Percentiles rank a stretch among this genome's conserved stretches.
phyloP scores from a whole-genome alignment of 78 protist genomes.

The Planoprotostelium fungivorum region DNA sequence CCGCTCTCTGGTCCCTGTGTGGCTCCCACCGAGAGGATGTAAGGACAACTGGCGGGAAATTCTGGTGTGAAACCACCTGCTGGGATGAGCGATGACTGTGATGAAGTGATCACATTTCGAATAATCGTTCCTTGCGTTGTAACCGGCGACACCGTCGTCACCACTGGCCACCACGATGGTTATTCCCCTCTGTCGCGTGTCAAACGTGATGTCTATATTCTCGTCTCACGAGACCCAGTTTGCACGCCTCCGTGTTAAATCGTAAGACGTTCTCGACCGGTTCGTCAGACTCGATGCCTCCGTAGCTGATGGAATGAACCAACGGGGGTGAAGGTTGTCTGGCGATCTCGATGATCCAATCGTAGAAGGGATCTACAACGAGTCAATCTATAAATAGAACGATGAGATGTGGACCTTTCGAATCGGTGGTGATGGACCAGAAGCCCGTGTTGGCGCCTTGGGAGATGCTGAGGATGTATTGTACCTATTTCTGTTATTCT shows the following conservation, averaged over 20 bases:
- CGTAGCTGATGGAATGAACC: background rate
- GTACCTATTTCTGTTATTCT: background rate
- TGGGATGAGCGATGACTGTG: background rate
- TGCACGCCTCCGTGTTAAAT: background rate
- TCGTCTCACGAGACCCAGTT: background rate
- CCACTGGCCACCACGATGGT: background rate
- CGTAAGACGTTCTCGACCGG: background rate
- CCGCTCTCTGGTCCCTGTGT: slow-evolving; percentile 1
- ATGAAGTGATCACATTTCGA: background rate
- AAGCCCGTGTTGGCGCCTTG: background rate
- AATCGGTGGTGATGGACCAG: background rate
- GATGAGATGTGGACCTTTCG: background rate
- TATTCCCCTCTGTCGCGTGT: background rate
- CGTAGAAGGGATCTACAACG: background rate
- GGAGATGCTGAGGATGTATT: background rate
- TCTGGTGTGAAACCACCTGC: slow-evolving; percentile 11
- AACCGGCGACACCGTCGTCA: background rate
- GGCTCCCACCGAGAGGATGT: slow-evolving; percentile 40
- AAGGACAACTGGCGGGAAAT: slow-evolving; percentile 42
- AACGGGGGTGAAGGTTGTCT: background rate
- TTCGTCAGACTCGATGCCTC: background rate
- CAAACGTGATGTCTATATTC: too few relatives aligned
- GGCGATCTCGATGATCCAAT: background rate
- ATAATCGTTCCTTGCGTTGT: background rate
- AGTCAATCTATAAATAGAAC: background rate